Evolutionary conservation across 805 yeast species (phyloP).

Genomic region (Hanseniaspora lindneri): DNA sequence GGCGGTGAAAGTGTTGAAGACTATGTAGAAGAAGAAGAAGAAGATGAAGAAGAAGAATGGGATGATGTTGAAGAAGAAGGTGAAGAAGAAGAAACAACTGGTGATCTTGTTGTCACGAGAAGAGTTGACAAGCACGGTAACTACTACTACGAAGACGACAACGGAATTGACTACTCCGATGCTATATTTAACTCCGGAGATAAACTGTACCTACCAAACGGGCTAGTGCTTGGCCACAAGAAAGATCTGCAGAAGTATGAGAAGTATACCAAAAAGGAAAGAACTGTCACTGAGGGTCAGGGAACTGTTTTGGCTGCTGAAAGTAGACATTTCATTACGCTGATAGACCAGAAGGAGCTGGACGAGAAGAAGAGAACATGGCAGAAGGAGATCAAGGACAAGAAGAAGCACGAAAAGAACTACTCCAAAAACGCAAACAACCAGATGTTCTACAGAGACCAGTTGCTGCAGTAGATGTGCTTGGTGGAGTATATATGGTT

Average conservation of each 20-base stretch:
- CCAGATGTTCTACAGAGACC: slow-evolving; percentile 84
- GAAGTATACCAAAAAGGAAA: slow-evolving; percentile 60
- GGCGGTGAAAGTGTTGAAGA: slow-evolving; percentile 25
- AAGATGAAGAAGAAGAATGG: slow-evolving; percentile 29
- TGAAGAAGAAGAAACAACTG: slow-evolving; percentile 24
- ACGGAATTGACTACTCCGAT: slow-evolving; percentile 22
- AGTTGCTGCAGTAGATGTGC: slow-evolving; percentile 38
- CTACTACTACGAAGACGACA: slow-evolving; percentile 13
- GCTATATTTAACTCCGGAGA: slow-evolving; percentile 47
- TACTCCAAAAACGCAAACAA: slow-evolving; percentile 71
- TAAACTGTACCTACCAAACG: slow-evolving; percentile 71
- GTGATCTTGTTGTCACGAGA: slow-evolving; percentile 13
- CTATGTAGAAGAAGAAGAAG: slow-evolving; percentile 34
- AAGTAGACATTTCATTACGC: slow-evolving; percentile 39
- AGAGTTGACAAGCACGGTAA: slow-evolving; percentile 15
- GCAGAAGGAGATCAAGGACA: slow-evolving; percentile 46
- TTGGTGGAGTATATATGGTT: neutral
- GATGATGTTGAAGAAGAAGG: slow-evolving; percentile 31
- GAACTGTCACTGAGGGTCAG: slow-evolving; percentile 56
- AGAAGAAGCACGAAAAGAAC: slow-evolving; percentile 39
- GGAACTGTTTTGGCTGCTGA: slow-evolving; percentile 83
- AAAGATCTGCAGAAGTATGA: slow-evolving; percentile 58
- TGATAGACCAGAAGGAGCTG: slow-evolving; percentile 36
- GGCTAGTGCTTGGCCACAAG: slow-evolving; percentile 77
- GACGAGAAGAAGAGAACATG: slow-evolving; percentile 53